Evolutionary conservation across 1,139 yeast genomes (phyloP).

Genomic region (Meyerozyma guilliermondii): DNA sequence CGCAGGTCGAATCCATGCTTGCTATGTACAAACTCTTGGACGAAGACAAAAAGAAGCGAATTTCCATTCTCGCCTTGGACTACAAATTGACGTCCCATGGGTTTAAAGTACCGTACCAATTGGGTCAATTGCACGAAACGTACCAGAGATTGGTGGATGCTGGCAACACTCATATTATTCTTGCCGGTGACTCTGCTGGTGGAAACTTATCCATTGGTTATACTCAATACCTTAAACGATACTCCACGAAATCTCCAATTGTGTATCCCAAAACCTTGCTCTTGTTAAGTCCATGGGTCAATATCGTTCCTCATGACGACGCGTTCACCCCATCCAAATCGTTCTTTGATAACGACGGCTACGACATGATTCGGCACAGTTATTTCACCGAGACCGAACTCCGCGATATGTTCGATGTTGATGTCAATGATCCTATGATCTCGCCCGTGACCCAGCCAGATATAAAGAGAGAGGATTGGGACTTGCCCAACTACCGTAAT

Average conservation of each 20-base stretch:
- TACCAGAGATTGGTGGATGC: constrained; percentile 24
- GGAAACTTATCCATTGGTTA: constrained; percentile 31
- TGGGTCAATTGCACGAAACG: constrained; percentile 27
- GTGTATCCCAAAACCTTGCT: constrained; percentile 29
- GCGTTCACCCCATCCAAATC: constrained; percentile 26
- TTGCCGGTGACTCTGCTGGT: constrained; percentile 42
- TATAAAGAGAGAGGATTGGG: constrained; percentile 24
- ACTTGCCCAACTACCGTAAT: constrained; percentile 26
- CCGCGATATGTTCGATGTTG: constrained; percentile 10
- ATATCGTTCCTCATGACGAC: constrained; percentile 13
- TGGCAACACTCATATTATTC: constrained; percentile 26
- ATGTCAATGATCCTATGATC: constrained; percentile 10
- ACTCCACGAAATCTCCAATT: constrained; percentile 5
- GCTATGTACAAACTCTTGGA: constrained; percentile 27
- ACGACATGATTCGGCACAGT: constrained; percentile 26
- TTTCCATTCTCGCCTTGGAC: constrained; percentile 33
- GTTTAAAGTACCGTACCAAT: constrained; percentile 29
- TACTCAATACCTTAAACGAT: constrained; percentile 21
- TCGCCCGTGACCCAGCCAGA: constrained; percentile 18
- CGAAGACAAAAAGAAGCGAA: constrained; percentile 17
- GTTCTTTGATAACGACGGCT: constrained; percentile 25
- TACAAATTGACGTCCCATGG: constrained; percentile 33
- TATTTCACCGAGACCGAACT: constrained; percentile 7
- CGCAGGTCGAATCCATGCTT: constrained; percentile 28
- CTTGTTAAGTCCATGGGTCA: constrained; percentile 40